Evolutionary conservation across 2,329 filamentous ascomycete genomes (phyloP), one percentile per base, ranked within the genome.

Genomic region (Hyphodiscus sp.): DNA sequence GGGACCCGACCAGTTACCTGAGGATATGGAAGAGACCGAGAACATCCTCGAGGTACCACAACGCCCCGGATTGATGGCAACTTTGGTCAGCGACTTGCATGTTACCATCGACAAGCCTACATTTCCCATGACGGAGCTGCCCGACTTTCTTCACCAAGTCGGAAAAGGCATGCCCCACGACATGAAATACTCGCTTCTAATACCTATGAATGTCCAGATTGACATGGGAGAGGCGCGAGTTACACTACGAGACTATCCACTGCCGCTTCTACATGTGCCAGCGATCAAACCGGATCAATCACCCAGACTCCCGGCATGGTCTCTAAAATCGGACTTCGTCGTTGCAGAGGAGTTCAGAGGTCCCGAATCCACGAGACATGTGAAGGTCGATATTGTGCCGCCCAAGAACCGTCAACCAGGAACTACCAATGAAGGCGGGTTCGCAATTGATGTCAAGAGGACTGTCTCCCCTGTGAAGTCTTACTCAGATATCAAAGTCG

Each of bases 121-220:
- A 0, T 99, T 99, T 67, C 86, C 91, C 0, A 74, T 95, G 55
- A 77, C 82, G 2, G 85, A 96, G 13, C 82, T 92, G 51, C 88
- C 92, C 0, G 81, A 87, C 16, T 99, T 95, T 67, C 74, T 99
- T 23, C 81, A 96, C 66, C 82, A 83, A 47, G 85, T 97, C 54
- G 94, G 94, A n/a, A 99, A 99, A 72, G 94, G 94, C 1, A 95
- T 99, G 83, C 94, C 94, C 1, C 78, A 83, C 58, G 86, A 95
- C 64, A 99, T 91, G 81, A 77, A 92, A 65, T 99, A 97, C 68
- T 85, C 90, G 10, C 76, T 99, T 19, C 78, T 99, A 18, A 76
- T 99, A 11, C 95, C 94, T 0, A 90, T 96, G 85, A 88, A 87
- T 68, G 78, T 99, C 2, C 85, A 90, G 59, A 79, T 99, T 58